Evolutionary conservation across 352 stramenopile species (phyloP).

Genomic region (Phytophthora kernoviae): DNA sequence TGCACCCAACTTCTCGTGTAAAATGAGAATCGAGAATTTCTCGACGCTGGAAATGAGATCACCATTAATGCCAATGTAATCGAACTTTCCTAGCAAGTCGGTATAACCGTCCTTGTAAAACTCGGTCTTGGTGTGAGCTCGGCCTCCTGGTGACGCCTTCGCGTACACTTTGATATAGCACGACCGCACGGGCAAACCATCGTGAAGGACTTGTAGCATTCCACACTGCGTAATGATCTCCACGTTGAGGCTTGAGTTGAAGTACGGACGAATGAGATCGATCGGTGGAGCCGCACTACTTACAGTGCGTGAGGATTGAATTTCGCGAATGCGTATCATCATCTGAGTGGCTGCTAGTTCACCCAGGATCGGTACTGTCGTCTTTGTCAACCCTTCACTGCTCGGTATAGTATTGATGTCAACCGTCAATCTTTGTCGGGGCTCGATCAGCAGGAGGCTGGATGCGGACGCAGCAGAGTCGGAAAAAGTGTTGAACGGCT

Average conservation of each 20-base stretch:
- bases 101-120: constrained; percentile 90
- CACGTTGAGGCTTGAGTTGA: constrained; percentile 53
- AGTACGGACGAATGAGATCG: constrained; percentile 51
- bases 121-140: constrained; percentile 22
- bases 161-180: constrained; percentile 80
- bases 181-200: constrained; percentile 40
- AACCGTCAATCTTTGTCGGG: constrained; percentile 40
- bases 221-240: constrained; percentile 52
- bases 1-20: constrained; percentile 49
- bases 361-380: constrained; percentile 30
- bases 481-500: constrained; percentile 59
- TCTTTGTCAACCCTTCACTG: constrained; percentile 16
- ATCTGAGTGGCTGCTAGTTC: constrained; percentile 43
- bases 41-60: constrained; percentile 89
- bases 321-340: constrained; percentile 51
- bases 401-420: constrained; percentile 15
- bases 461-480: constrained; percentile 39
- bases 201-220: constrained; percentile 56
- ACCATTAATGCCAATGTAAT: constrained; percentile 71
- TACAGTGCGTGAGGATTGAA: constrained; percentile 30
- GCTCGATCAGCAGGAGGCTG: constrained; percentile 51
- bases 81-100: constrained; percentile 72
- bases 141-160: constrained; percentile 26
- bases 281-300: constrained; percentile 28
- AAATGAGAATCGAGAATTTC: constrained; percentile 56